phyloP scores from a whole-genome alignment of 208 protist species.

The Leishmania lainsoni region DNA sequence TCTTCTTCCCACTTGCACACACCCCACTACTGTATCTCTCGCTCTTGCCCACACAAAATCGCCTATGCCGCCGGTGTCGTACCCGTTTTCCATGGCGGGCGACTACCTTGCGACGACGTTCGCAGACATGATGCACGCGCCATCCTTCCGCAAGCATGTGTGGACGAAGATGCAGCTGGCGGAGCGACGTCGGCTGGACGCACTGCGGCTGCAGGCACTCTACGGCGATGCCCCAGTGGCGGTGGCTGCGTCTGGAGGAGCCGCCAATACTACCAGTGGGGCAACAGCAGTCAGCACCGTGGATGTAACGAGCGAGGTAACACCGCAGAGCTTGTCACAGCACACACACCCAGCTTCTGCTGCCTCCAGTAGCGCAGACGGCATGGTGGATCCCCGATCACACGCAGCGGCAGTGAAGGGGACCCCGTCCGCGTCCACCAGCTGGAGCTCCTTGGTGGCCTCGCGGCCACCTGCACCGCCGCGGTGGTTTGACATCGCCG shows the following conservation, averaged over 20 bases:
- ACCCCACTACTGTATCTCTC: neutral
- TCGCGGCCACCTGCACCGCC: slow-evolving; percentile 13
- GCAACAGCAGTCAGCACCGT: neutral
- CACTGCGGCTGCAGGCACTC: slow-evolving; percentile 67
- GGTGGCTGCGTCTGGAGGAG: neutral
- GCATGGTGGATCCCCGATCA: neutral
- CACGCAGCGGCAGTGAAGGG: neutral
- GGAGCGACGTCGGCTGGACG: slow-evolving; percentile 56
- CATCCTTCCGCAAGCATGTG: slow-evolving; percentile 35
- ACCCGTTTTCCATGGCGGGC: slow-evolving; percentile 18
- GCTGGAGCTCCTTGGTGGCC: neutral
- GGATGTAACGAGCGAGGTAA: neutral
- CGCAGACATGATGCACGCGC: slow-evolving; percentile 45
- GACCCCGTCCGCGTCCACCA: neutral
- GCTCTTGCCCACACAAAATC: neutral
- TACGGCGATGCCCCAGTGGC: slow-evolving; percentile 65
- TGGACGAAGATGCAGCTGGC: slow-evolving; percentile 42
- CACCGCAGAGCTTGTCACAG: neutral
- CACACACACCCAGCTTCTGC: neutral
- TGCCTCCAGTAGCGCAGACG: neutral
- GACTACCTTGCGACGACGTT: slow-evolving; percentile 33
- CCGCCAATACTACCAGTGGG: neutral
- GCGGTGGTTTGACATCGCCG: slow-evolving; percentile 72
- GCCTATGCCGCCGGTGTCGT: slow-evolving; percentile 8
- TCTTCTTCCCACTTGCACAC: neutral